Evolutionary conservation across 352 stramenopile species (phyloP).

Genomic region (Globisporangium cylindrosporum): DNA sequence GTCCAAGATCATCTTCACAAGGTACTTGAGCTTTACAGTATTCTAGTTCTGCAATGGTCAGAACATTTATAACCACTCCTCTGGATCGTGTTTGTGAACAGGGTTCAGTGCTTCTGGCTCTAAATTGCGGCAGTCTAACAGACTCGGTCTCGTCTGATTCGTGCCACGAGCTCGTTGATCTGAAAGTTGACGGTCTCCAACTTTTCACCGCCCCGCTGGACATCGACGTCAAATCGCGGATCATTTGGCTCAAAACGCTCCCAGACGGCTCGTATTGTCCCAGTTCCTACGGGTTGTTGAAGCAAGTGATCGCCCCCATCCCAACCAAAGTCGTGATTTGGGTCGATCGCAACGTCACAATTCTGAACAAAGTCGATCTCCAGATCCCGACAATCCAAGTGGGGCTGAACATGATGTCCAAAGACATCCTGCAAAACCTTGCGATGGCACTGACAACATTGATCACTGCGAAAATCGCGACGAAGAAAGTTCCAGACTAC

Average conservation of each 20-base stretch:
- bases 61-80: background rate
- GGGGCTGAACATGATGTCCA: conserved; percentile 43
- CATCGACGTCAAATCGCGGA: conserved; percentile 64
- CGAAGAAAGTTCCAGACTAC: conserved; percentile 37
- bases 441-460: conserved; percentile 28
- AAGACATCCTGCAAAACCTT: conserved; percentile 66
- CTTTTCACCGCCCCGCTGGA: conserved; percentile 67
- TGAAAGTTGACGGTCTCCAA: conserved; percentile 63
- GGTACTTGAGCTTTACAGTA: conserved; percentile 16
- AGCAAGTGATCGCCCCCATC: conserved; percentile 68
- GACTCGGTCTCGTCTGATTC: conserved; percentile 51
- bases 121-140: conserved; percentile 58
- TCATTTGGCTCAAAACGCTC: conserved; percentile 62
- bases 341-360: conserved; percentile 37
- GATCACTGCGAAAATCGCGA: conserved; percentile 38
- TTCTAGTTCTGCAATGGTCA: no score
- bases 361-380: conserved; percentile 48
- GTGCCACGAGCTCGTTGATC: conserved; percentile 48
- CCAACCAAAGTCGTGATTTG: conserved; percentile 51
- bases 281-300: conserved; percentile 54
- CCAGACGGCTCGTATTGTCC: conserved; percentile 58
- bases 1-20: conserved; percentile 69
- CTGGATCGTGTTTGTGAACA: conserved; percentile 8
- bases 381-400: conserved; percentile 62
- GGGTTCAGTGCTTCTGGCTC: conserved; percentile 60